Evolutionary conservation across 306 rosid genomes (phyloP), one percentile per base, ranked within the genome.

Genomic region (Lathyrus aphaca): DNA sequence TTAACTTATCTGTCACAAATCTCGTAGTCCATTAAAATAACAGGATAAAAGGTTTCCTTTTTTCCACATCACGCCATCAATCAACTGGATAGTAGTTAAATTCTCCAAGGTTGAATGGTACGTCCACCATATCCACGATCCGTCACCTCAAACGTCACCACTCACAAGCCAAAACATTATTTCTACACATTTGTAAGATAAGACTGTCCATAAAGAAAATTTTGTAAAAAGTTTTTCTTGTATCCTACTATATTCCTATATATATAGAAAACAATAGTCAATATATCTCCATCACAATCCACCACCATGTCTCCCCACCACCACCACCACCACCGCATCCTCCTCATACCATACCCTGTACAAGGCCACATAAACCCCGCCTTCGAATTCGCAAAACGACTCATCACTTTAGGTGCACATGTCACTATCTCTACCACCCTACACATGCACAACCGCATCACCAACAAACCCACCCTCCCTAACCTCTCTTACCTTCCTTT

Each of bases 331-430:
- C 77, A 53, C 37, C 82, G 72, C 43, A 30, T 83, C 48, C 80
- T 86, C 19, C 45, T 79, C 5, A 21, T 83, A n/a, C 8, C 80
- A 3, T 79, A 49, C 55, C 81, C 84, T 0, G 60, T 45, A 0
- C 89, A 78, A 57, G 85, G 92, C 46, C 85, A 80, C 50, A 37
- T 87, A 56, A 87, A 84, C 75, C 89, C 85, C 0, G n/a, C 78
- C 4, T 81, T 87, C 66, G 75, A 80, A 3, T 48, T 84, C 2
- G 75, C 87, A 64, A 78, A 65, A 44, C 38, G 56, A 32, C 86
- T 87, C 46, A 58, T 62, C 12, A 2, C 15, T 18, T 30, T 61
- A 19, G 82, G 86, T 3, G 68, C 58, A 3, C 72, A 49, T 0
- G 92, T 84, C n/a, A 84, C 92, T 8, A 10, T 77, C 1, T 66